Conservation (phyloP, 345 rosid species). For the Lumnitzera racemosa region DNA sequence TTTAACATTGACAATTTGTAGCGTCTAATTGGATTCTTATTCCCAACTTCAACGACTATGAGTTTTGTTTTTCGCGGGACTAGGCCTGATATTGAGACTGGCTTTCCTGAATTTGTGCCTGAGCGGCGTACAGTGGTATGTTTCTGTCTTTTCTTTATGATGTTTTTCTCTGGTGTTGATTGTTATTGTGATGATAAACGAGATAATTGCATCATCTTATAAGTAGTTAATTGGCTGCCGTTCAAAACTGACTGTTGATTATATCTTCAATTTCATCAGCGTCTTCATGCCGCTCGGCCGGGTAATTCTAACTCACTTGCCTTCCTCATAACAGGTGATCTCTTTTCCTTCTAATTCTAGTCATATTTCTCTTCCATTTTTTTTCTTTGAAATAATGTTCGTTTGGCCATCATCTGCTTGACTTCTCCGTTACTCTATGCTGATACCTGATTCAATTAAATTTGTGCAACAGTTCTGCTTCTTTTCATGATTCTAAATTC, state of each 20-base stretch:
- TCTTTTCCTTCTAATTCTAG: neutral
- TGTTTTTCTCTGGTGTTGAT: too few species aligned
- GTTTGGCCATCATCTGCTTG: too few species aligned
- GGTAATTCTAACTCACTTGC: slow-evolving; percentile 81
- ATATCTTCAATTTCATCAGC: slow-evolving; percentile 27
- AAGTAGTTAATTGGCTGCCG: too few species aligned
- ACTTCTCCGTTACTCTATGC: slow-evolving; percentile 10
- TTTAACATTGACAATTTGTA: too few species aligned
- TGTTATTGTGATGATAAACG: neutral
- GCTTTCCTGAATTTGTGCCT: slow-evolving; percentile 54
- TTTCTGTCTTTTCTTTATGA: neutral
- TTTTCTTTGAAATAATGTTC: neutral
- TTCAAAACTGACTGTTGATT: too few species aligned
- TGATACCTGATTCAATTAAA: too few species aligned
- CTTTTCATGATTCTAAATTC: slow-evolving; percentile 92
- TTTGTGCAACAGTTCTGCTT: slow-evolving; percentile 53
- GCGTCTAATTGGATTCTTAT: too few species aligned
- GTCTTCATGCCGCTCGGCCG: slow-evolving; percentile 75
- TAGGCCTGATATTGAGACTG: slow-evolving; percentile 77
- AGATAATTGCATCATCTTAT: too few species aligned
- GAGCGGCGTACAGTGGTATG: slow-evolving; percentile 71
- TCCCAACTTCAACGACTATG: slow-evolving; percentile 29
- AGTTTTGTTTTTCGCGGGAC: slow-evolving; percentile 81
- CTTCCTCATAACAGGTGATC: slow-evolving; percentile 81
- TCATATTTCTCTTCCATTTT: slow-evolving; percentile 5